Conservation (phyloP, 1,139 yeast genomes). For the Geotrichum bryndzae region DNA sequence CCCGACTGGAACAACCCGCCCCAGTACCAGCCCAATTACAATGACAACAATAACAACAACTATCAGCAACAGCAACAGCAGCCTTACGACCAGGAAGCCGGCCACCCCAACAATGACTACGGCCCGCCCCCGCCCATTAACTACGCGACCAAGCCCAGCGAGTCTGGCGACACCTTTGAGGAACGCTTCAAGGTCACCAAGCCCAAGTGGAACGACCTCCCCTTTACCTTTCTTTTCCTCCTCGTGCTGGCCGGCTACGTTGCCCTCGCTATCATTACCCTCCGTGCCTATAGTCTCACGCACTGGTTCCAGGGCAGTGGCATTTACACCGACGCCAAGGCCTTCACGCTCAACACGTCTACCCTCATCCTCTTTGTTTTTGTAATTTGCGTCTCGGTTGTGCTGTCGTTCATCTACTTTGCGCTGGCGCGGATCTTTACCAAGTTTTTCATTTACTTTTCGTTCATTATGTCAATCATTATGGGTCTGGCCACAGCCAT, state of each 20-base stretch:
- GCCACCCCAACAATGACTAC: slow-evolving; percentile 12
- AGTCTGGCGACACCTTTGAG: slow-evolving; percentile 48
- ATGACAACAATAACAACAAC: slow-evolving; percentile 8
- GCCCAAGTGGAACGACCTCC: slow-evolving; percentile 59
- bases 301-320: slow-evolving; percentile 57
- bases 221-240: slow-evolving; percentile 52
- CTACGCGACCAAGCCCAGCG: slow-evolving; percentile 27
- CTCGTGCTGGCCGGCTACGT: slow-evolving; percentile 61
- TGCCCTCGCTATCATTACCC: slow-evolving; percentile 62
- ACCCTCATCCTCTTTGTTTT: slow-evolving; percentile 67
- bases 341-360: slow-evolving; percentile 65
- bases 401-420: slow-evolving; percentile 52
- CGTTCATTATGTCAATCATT: slow-evolving; percentile 60
- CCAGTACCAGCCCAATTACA: slow-evolving; percentile 1
- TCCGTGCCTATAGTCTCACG: slow-evolving; percentile 55
- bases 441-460: slow-evolving; percentile 58
- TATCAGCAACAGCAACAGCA: slow-evolving; percentile 20
- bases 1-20: slow-evolving; percentile 1
- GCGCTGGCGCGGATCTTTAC: slow-evolving; percentile 61
- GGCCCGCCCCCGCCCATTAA: slow-evolving; percentile 25
- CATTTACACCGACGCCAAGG: slow-evolving; percentile 49
- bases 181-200: slow-evolving; percentile 61
- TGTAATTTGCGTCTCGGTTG: slow-evolving; percentile 55
- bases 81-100: slow-evolving; percentile 14
- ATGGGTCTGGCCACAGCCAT: slow-evolving; percentile 73